A percentile compares a stretch with the other conserved stretches of the same genome.
These are phyloP conservation scores for Trichoderma sp. DNA, from an alignment of 2,329 filamentous ascomycete species.

Conservation along the genomic window DNA sequence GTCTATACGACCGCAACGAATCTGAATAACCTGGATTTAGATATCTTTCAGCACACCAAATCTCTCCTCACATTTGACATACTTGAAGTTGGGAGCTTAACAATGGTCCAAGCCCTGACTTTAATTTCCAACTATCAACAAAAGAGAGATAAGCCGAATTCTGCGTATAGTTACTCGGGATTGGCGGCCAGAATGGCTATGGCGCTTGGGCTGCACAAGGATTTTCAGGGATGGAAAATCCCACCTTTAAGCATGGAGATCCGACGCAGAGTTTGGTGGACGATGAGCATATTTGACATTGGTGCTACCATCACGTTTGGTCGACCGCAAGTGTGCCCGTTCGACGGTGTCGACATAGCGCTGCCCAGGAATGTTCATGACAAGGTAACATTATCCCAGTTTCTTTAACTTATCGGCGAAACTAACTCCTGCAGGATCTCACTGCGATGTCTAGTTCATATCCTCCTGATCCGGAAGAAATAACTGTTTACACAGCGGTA, in stretches of 20 bases:
- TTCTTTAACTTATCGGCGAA: not conserved
- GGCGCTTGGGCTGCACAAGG: slow-evolving; percentile 50
- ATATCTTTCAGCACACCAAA: slow-evolving; percentile 32
- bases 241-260: slow-evolving; percentile 37
- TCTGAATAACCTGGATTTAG: slow-evolving; percentile 27
- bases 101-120: slow-evolving; percentile 45
- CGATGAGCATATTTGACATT: slow-evolving; percentile 44
- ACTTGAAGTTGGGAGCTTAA: slow-evolving; percentile 45
- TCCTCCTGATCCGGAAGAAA: slow-evolving; percentile 35
- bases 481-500: slow-evolving; percentile 46
- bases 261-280: slow-evolving; percentile 39
- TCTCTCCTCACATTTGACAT: slow-evolving; percentile 41
- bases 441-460: slow-evolving; percentile 36
- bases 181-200: slow-evolving; percentile 50
- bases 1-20: slow-evolving; percentile 33
- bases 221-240: slow-evolving; percentile 36
- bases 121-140: slow-evolving; percentile 50
- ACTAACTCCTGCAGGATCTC: slow-evolving; percentile 26
- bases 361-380: slow-evolving; percentile 46
- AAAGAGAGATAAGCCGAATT: slow-evolving; percentile 51
- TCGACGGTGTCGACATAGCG: slow-evolving; percentile 42
- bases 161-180: slow-evolving; percentile 52
- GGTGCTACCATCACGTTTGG: slow-evolving; percentile 50
- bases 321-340: slow-evolving; percentile 41
- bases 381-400: slow-evolving; percentile 28